phyloP scores from a whole-genome alignment of 495 filamentous ascomycete genomes.

The Paragyromitra xinjiangensis region DNA sequence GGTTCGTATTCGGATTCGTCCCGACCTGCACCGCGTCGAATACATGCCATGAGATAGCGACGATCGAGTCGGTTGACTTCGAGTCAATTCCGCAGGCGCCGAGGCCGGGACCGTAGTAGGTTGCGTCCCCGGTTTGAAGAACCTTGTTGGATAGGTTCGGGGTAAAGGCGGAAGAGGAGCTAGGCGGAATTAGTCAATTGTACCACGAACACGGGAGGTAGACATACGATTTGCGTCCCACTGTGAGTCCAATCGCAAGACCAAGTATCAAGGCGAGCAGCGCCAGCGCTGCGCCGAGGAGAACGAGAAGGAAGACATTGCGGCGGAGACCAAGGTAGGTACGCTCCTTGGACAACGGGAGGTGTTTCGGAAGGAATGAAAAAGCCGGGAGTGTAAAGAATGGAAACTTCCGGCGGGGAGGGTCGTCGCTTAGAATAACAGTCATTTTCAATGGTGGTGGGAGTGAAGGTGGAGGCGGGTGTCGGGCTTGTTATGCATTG shows the following conservation, averaged over 20 bases:
- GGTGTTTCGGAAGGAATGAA: conserved; percentile 6
- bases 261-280: conserved; percentile 66
- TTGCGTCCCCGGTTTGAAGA: conserved; percentile 71
- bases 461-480: not conserved
- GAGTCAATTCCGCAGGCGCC: conserved; percentile 75
- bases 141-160: conserved; percentile 66
- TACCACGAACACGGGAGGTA: not conserved
- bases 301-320: conserved; percentile 50
- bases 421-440: not conserved
- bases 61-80: conserved; percentile 66
- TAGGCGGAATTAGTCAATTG: not conserved
- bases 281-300: conserved; percentile 54
- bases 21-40: conserved; percentile 67
- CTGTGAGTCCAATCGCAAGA: conserved; percentile 65
- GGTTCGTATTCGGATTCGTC: conserved; percentile 73
- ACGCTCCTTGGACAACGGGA: conserved; percentile 16
- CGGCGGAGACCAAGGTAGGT: conserved; percentile 34
- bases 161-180: conserved; percentile 51
- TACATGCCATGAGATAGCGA: conserved; percentile 71
- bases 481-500: not conserved
- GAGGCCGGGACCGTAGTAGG: conserved; percentile 73
- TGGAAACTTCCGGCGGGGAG: not conserved
- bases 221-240: conserved; percentile 42
- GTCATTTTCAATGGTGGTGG: conserved; percentile 5
- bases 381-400: conserved; percentile 11